Conservation (phyloP, 2,329 filamentous ascomycete species). For the Fusarium fujikuroi region DNA sequence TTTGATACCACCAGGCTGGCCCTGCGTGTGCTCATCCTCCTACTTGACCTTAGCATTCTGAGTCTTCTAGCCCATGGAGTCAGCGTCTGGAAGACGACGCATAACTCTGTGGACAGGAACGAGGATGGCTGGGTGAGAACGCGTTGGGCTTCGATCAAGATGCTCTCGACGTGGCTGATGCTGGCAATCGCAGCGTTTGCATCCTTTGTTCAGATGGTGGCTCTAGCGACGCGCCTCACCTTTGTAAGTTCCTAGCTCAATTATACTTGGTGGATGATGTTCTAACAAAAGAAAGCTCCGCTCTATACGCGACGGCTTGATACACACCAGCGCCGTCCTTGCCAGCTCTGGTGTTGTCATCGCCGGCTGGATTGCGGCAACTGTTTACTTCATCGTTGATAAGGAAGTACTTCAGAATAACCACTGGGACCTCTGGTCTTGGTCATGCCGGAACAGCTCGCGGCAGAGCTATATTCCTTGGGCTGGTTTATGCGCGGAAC, state of each 20-base stretch:
- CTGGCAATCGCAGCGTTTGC: background rate
- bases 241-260: background rate
- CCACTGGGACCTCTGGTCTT: slow-evolving; percentile 22
- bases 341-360: background rate
- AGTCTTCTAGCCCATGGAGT: background rate
- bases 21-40: background rate
- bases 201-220: background rate
- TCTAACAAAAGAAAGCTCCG: background rate
- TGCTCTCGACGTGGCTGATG: slow-evolving; percentile 18
- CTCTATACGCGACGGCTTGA: background rate
- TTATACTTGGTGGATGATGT: accelerated
- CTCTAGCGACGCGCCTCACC: background rate
- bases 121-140: slow-evolving; percentile 18
- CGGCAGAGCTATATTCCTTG: slow-evolving; percentile 14
- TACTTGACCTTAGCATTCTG: slow-evolving; percentile 6
- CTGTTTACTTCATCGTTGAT: slow-evolving; percentile 2
- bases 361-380: background rate
- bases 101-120: slow-evolving; percentile 13
- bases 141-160: background rate
- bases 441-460: slow-evolving; percentile 6
- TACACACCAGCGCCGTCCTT: background rate
- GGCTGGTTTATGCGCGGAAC: background rate
- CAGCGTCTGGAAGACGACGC: slow-evolving; percentile 3
- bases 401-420: slow-evolving; percentile 4
- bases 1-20: background rate